phyloP scores from a whole-genome alignment of 2,329 filamentous ascomycete species.

The Fragosphaeria purpurea region DNA sequence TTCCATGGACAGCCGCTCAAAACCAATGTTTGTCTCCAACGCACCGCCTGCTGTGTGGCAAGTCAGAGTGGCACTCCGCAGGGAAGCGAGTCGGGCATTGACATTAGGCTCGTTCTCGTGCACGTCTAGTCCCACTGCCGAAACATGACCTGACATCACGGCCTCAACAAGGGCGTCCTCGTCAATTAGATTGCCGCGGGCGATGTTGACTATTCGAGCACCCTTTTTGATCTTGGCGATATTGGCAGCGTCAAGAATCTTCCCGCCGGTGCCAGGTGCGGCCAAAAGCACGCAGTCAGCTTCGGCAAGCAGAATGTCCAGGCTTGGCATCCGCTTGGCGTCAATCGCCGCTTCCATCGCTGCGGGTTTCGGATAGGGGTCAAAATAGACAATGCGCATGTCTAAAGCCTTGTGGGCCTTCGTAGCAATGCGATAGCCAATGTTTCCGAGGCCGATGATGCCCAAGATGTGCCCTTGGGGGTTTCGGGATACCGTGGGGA shows the following conservation, averaged over 20 bases:
- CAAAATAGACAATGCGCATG: constrained; percentile 49
- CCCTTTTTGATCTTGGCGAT: constrained; percentile 40
- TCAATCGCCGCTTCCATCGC: constrained; percentile 32
- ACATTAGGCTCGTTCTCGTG: constrained; percentile 36
- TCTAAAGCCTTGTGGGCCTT: constrained; percentile 44
- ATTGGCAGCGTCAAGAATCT: constrained; percentile 28
- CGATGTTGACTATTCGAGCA: constrained; percentile 47
- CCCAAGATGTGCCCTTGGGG: constrained; percentile 43
- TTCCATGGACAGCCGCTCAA: constrained; percentile 43
- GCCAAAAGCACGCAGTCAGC: constrained; percentile 42
- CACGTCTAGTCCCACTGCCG: constrained; percentile 40
- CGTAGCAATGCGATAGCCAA: constrained; percentile 41
- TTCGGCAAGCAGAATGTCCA: constrained; percentile 35
- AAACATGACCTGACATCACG: constrained; percentile 30
- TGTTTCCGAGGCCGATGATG: constrained; percentile 50
- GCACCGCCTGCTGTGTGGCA: constrained; percentile 46
- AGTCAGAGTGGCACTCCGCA: constrained; percentile 32
- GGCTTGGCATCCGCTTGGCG: constrained; percentile 28
- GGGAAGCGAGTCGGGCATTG: constrained; percentile 24
- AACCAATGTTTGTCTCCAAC: constrained; percentile 42
- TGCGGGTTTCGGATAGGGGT: constrained; percentile 29
- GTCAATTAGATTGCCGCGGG: constrained; percentile 31
- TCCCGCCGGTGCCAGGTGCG: constrained; percentile 35
- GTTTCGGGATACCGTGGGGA: constrained; percentile 39
- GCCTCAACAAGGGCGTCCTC: constrained; percentile 40